Evolutionary conservation across 2,329 filamentous ascomycete genomes (phyloP), one percentile per base, ranked within the genome.

Genomic region (Xylariaceae sp.): DNA sequence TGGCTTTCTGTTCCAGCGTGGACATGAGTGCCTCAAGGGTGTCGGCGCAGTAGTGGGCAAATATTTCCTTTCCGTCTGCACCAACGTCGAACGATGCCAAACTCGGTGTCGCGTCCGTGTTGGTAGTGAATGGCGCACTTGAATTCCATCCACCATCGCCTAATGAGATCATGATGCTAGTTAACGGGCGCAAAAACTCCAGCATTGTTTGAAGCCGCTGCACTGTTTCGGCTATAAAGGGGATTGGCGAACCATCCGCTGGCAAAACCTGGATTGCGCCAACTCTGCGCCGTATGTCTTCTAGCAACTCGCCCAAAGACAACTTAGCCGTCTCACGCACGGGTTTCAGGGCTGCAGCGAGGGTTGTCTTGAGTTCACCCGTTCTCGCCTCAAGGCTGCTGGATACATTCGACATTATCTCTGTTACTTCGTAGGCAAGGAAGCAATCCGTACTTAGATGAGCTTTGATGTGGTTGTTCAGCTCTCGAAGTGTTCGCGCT

Each of bases 361-460:
- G 84, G 4, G 90, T 83, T 35, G 84, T 80, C 72, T 96, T 96
- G 59, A 97, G 80, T 69, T 96, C 91, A 1, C 91, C 91, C 0
- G 92, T 96, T 62, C 88, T 86, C 3, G 84, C 82, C 64, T 96
- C 93, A 3, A 99, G 78, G 45, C 88, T 87, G 58, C 87, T 87
- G 2, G 91, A 92, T 52, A 96, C 80, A 10, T 82, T 83, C 0
- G 90, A 89, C 51, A 97, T 85, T 61, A 97, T 90, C 68, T 96
- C 93, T 37, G 95, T 90, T 37, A 97, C 90, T 72, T 99, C 94
- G 72, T 96, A 99, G 6, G 92, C 92, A 53, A 99, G 82, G 72
- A 90, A 97, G 74, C 93, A 97, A 73, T 99, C 94, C 0, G 91
- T 96, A 65, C 86, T 84, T 45, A 97, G 77, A 70, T 97, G 92